A percentile compares a stretch with the other conserved stretches of the same genome.
These are phyloP conservation scores for Colletotrichum filicis DNA, from an alignment of 2,329 filamentous ascomycete species.

Conservation along the genomic window DNA sequence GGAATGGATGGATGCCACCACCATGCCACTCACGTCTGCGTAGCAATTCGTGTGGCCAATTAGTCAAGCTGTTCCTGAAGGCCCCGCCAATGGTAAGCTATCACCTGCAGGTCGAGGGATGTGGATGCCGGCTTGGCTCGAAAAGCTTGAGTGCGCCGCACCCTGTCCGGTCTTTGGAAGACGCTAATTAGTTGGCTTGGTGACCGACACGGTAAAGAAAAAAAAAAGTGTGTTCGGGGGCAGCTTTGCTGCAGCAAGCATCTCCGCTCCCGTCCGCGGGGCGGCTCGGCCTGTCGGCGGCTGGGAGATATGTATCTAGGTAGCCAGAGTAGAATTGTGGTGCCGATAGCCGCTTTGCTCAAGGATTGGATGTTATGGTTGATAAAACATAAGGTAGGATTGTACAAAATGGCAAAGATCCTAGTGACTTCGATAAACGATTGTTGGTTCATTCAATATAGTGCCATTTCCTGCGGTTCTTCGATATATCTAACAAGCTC, in stretches of 20 bases:
- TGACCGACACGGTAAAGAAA: background rate
- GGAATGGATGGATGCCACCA: background rate
- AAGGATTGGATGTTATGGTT: background rate
- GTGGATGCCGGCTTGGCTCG: constrained; percentile 26
- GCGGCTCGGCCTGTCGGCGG: constrained; percentile 7
- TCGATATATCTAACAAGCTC: constrained; percentile 12
- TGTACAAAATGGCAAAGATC: background rate
- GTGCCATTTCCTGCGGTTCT: background rate
- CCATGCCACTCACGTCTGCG: background rate
- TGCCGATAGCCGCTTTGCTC: constrained; percentile 16
- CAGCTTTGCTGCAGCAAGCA: background rate
- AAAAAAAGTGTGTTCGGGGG: background rate
- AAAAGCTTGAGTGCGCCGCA: constrained; percentile 31
- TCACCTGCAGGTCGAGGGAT: constrained; percentile 24
- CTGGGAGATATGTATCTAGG: background rate
- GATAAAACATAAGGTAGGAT: constrained; percentile 8
- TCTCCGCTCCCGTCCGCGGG: constrained; percentile 10
- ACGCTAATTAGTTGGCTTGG: constrained; percentile 1
- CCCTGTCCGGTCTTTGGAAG: background rate
- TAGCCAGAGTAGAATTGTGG: background rate
- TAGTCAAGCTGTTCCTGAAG: constrained; percentile 5
- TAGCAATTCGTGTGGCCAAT: constrained; percentile 11
- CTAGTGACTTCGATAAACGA: too few species aligned
- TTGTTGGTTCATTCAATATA: too few species aligned
- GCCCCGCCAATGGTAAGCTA: constrained; percentile 24